Evolutionary conservation across 768 basidiomycete genomes (phyloP).

Genomic region (Pholiota microspora): DNA sequence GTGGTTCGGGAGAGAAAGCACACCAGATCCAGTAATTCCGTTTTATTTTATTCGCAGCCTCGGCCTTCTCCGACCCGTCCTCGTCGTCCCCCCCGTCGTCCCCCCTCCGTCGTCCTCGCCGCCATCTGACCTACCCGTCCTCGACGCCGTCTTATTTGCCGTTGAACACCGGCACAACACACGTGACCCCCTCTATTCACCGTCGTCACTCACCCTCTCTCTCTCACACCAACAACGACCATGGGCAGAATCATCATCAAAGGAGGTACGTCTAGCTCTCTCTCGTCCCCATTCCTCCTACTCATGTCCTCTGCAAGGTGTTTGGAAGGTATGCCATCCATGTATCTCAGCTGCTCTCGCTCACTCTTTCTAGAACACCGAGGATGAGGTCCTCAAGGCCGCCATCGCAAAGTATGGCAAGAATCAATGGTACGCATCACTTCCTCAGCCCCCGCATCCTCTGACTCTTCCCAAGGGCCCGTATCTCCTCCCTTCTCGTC

Average conservation of each 20-base stretch:
- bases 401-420: conserved; percentile 98
- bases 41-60: conserved; percentile 15
- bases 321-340: conserved; percentile 67
- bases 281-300: not conserved
- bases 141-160: conserved; percentile 7
- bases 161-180: conserved; percentile 7
- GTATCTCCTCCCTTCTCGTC: conserved; percentile 95
- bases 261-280: conserved; percentile 54
- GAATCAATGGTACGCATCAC: conserved; percentile 74
- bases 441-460: not conserved
- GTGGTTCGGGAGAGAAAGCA: conserved; percentile 9
- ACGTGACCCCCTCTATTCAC: too few species aligned
- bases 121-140: conserved; percentile 8
- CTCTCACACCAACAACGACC: conserved; percentile 10
- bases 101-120: conserved; percentile 11
- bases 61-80: conserved; percentile 19
- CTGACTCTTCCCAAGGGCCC: conserved; percentile 61
- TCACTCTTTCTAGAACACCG: conserved; percentile 67
- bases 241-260: conserved; percentile 94
- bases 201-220: not conserved
- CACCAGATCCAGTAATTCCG: conserved; percentile 7
- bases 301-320: conserved; percentile 20
- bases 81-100: not conserved
- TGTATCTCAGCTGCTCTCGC: conserved; percentile 13
- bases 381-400: conserved; percentile 98